A percentile compares a stretch with the other conserved stretches of the same genome.
Conservation (phyloP, 345 rosid species). For the Eucalyptus pauciflora region DNA sequence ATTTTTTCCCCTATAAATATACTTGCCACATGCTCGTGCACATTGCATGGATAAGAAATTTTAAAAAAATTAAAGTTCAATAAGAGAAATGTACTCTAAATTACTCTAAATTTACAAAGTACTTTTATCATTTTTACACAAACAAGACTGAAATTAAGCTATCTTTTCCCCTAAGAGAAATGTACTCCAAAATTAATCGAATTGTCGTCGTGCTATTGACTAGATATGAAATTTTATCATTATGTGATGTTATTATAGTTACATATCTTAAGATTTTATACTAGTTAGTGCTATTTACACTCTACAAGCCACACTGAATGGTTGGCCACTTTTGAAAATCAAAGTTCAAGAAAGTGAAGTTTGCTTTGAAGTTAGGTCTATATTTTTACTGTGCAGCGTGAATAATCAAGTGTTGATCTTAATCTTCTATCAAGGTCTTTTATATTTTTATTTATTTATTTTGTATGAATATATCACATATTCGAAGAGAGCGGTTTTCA, state of each 20-base stretch:
- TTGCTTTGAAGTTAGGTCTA: no score
- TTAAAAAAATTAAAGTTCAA: neutral
- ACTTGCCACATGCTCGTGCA: neutral
- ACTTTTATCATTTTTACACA: neutral
- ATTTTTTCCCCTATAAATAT: neutral
- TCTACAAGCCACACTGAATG: neutral
- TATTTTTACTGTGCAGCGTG: no score
- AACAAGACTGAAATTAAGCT: neutral
- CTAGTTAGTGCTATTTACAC: neutral
- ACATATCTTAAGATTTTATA: neutral
- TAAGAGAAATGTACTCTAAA: neutral
- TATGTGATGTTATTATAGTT: neutral
- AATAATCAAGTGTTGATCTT: no score
- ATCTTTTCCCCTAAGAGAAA: neutral
- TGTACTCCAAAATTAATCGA: neutral
- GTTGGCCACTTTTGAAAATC: neutral
- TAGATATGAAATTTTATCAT: neutral
- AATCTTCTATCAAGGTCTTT: no score
- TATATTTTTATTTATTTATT: no score
- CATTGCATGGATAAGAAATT: neutral
- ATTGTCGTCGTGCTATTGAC: neutral
- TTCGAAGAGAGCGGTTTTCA: no score
- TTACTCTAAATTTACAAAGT: no score
- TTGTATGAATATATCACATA: no score
- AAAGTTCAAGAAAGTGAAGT: no score